Conservation (phyloP, 148 eudicot species). For the Chenopodium suecicum region DNA sequence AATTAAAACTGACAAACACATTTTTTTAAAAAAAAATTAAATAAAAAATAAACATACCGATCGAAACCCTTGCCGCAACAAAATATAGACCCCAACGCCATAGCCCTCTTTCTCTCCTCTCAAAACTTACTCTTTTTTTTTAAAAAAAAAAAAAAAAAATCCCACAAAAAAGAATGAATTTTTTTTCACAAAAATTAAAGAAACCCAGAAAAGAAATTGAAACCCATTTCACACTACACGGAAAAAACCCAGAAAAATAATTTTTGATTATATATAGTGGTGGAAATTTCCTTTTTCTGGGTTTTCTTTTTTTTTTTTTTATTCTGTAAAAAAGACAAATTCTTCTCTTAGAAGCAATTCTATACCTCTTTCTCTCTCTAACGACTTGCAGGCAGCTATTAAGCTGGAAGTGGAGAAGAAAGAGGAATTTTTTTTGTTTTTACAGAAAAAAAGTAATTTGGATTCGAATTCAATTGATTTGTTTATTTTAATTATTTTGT, state of each 20-base stretch:
- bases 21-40: not conserved
- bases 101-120: not conserved
- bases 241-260: not conserved
- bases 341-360: slow-evolving; percentile 22
- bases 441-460: not conserved
- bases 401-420: slow-evolving; percentile 9
- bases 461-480: not conserved
- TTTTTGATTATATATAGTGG: not conserved
- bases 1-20: not conserved
- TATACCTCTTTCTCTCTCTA: not conserved
- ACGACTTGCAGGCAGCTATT: too few relatives aligned
- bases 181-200: not conserved
- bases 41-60: slow-evolving; percentile 22
- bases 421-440: not conserved
- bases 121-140: not conserved
- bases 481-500: not conserved
- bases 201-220: not conserved
- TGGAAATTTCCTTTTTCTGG: not conserved
- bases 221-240: slow-evolving; percentile 10
- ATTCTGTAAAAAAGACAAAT: slow-evolving; percentile 9
- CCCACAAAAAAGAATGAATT: too few relatives aligned
- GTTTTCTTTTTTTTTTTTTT: not conserved
- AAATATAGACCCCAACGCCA: slow-evolving; percentile 24
- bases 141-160: too few relatives aligned
- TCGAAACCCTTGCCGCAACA: slow-evolving; percentile 36